Conservation (phyloP, 2,329 filamentous ascomycete species). For the Penicillium polonicum region DNA sequence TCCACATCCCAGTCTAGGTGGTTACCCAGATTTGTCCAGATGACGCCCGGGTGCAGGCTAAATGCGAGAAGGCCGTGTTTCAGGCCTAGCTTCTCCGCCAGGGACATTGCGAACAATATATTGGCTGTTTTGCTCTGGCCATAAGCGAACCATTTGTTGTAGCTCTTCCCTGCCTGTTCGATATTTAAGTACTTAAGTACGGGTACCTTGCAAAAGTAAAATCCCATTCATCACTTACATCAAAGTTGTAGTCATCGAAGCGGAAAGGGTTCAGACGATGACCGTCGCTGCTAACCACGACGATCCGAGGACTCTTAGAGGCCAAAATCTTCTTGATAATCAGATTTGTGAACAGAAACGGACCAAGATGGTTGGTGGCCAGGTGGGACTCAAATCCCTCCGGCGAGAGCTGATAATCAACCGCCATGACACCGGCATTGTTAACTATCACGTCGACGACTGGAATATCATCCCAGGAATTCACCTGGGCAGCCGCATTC, state of each 20-base stretch:
- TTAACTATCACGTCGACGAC: constrained; percentile 45
- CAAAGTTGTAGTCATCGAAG: constrained; percentile 49
- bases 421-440: constrained; percentile 45
- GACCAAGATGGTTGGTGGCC: constrained; percentile 41
- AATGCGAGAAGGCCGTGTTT: constrained; percentile 24
- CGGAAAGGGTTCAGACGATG: constrained; percentile 45
- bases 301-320: constrained; percentile 34
- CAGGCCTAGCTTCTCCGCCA: constrained; percentile 31
- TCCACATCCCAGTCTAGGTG: constrained; percentile 22
- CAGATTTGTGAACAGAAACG: constrained; percentile 43
- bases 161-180: constrained; percentile 25
- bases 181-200: neutral
- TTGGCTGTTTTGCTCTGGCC: constrained; percentile 50
- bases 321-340: constrained; percentile 35
- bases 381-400: constrained; percentile 44
- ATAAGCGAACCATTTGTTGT: constrained; percentile 41
- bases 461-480: constrained; percentile 26
- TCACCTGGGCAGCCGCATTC: constrained; percentile 33
- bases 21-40: constrained; percentile 23
- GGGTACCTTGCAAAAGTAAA: neutral
- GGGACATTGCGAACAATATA: constrained; percentile 43
- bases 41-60: constrained; percentile 31
- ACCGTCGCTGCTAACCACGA: constrained; percentile 49
- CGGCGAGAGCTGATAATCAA: constrained; percentile 26
- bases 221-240: constrained; percentile 23